Percentiles rank a stretch among this genome's conserved stretches.
Evolutionary conservation across 345 rosid species (phyloP).

Genomic region (Nephelium lappaceum): DNA sequence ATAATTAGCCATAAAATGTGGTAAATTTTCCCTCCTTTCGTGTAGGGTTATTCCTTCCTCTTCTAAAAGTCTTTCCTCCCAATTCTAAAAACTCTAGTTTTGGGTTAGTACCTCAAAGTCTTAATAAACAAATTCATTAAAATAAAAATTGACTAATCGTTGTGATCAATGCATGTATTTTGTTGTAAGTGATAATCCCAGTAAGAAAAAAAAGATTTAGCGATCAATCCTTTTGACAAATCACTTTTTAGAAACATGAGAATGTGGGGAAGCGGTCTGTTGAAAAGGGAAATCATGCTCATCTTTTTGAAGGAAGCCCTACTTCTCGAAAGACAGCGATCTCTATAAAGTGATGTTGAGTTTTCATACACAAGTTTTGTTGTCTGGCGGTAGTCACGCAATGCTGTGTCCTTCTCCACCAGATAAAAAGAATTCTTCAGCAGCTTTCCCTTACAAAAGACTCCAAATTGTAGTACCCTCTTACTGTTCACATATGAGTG

Average conservation of each 20-base stretch:
- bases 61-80: too few relatives aligned
- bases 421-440: neutral
- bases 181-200: too few relatives aligned
- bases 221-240: neutral
- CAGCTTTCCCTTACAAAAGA: neutral
- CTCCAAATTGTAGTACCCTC: neutral
- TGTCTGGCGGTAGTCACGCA: constrained; percentile 4
- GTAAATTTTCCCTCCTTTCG: too few relatives aligned
- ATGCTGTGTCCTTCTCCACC: constrained; percentile 15
- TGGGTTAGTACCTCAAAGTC: too few relatives aligned
- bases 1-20: too few relatives aligned
- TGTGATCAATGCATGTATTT: too few relatives aligned
- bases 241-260: neutral
- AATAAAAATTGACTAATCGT: too few relatives aligned
- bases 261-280: neutral
- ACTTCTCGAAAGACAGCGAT: neutral
- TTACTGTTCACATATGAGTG: neutral
- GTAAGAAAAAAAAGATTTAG: too few relatives aligned
- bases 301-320: neutral
- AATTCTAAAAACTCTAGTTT: too few relatives aligned
- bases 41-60: too few relatives aligned
- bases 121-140: too few relatives aligned
- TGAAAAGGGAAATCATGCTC: neutral
- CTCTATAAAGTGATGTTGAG: constrained; percentile 20
- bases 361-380: constrained; percentile 6